phyloP scores from a whole-genome alignment of 2,329 filamentous ascomycete species.

The Fusarium sublunatum region DNA sequence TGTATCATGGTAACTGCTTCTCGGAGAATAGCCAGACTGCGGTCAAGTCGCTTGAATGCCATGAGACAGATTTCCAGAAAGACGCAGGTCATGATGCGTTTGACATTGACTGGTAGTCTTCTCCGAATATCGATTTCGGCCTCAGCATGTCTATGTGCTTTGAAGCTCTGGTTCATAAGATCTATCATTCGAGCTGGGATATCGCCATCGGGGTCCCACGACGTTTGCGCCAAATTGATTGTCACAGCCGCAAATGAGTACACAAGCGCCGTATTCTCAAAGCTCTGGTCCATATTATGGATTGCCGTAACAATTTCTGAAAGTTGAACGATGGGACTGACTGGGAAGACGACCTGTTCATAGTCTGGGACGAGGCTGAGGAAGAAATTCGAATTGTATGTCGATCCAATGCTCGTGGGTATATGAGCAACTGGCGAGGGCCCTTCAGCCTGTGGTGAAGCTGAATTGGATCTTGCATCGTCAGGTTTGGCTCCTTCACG shows the following conservation, averaged over 20 bases:
- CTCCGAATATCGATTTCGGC: slow-evolving; percentile 47
- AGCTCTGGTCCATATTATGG: slow-evolving; percentile 47
- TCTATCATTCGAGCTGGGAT: slow-evolving; percentile 48
- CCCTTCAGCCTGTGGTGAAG: slow-evolving; percentile 22
- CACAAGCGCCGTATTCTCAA: slow-evolving; percentile 52
- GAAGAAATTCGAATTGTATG: slow-evolving; percentile 50
- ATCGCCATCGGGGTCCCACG: slow-evolving; percentile 47
- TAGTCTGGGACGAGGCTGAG: slow-evolving; percentile 49
- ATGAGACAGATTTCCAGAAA: slow-evolving; percentile 66
- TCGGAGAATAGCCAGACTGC: slow-evolving; percentile 61
- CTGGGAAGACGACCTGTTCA: slow-evolving; percentile 52
- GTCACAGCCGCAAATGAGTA: slow-evolving; percentile 53
- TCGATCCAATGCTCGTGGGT: slow-evolving; percentile 15
- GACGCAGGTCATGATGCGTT: slow-evolving; percentile 60
- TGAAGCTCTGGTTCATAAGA: slow-evolving; percentile 42
- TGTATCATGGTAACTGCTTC: slow-evolving; percentile 57
- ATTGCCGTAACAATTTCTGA: slow-evolving; percentile 50
- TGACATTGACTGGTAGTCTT: slow-evolving; percentile 55
- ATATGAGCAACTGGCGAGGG: slow-evolving; percentile 10
- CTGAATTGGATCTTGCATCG: slow-evolving; percentile 27
- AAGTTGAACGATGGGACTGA: slow-evolving; percentile 51
- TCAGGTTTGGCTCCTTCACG: slow-evolving; percentile 43
- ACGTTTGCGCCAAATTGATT: slow-evolving; percentile 51
- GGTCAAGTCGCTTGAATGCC: slow-evolving; percentile 60
- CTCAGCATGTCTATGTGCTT: slow-evolving; percentile 46